These are phyloP conservation scores for Trichoderma gamsii DNA, from an alignment of 495 filamentous ascomycete genomes.

Conservation along the genomic window DNA sequence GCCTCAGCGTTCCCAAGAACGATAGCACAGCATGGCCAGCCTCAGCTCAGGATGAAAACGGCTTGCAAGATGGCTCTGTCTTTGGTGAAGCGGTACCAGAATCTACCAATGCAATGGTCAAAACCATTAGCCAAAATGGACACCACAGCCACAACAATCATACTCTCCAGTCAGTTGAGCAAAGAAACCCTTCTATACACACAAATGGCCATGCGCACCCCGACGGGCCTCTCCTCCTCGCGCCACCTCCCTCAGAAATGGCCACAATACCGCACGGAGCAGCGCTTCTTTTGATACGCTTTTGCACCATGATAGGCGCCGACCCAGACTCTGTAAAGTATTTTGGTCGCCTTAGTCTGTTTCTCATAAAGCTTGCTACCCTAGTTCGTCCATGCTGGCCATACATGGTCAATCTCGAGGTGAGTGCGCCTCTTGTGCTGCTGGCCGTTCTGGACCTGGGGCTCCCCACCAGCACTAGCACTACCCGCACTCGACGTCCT, in stretches of 20 bases:
- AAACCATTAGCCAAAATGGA: background rate
- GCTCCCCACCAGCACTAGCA: constrained; percentile 19
- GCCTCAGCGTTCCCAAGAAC: constrained; percentile 21
- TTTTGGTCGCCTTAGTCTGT: constrained; percentile 29
- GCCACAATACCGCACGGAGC: constrained; percentile 32
- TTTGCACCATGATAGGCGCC: background rate
- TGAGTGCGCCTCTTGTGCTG: constrained; percentile 31
- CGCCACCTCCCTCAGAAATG: constrained; percentile 18
- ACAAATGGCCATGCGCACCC: background rate
- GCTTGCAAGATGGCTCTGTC: constrained; percentile 30
- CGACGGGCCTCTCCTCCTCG: background rate
- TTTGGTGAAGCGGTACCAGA: constrained; percentile 20
- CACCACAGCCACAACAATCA: constrained; percentile 18
- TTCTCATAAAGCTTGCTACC: constrained; percentile 37
- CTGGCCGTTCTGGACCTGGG: constrained; percentile 38
- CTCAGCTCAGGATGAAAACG: constrained; percentile 31
- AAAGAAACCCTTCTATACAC: constrained; percentile 15
- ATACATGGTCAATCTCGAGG: constrained; percentile 31
- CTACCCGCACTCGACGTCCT: constrained; percentile 14
- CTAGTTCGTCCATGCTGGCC: constrained; percentile 41
- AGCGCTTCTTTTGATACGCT: constrained; percentile 27
- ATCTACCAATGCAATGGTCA: background rate
- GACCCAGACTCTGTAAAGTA: constrained; percentile 23
- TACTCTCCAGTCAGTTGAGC: constrained; percentile 19
- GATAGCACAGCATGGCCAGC: constrained; percentile 18